Evolutionary conservation across 768 basidiomycete species (phyloP), one percentile per base, ranked within the genome.

Genomic region (Pleurotus platypus): DNA sequence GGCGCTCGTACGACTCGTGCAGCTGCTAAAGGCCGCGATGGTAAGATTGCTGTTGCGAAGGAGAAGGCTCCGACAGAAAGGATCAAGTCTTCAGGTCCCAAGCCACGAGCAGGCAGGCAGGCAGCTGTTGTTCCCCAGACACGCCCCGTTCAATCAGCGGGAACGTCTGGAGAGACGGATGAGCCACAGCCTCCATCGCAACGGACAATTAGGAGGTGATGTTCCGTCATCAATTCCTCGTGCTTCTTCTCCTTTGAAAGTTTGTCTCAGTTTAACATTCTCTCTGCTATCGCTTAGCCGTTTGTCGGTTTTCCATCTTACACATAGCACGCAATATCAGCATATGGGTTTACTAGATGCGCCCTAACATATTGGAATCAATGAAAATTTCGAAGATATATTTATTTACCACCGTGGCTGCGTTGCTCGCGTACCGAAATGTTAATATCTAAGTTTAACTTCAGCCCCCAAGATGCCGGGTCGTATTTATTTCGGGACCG

Each of bases 161-260:
- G 15, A 22, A 22, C 15, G 3, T 12, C 49, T 16, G 37, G 39
- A 4, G 51, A 54, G 38, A 18, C 18, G n/a, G 51, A 42, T 40
- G 51, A 39, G 4, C 22, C 37, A 42, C 51, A 54, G 51, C 51
- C 15, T 26, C 15, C 20, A 20, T 40, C 51, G 15, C 51, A 54
- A 42, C 15, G 51, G 39, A 40, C 51, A 11, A 22, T 54, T 15
- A 54, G 51, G 51, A 39, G 51, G 42, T 54, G 51, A 54, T 11
- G 18, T 24, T 39, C 15, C 51, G 15, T 39, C 51, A 54, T 45
- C 42, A 45, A 45, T 16, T 45, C 20, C 49, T 16, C 27, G 30
- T 35, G 27, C 49, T 37, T 15, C n/a, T 50, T 15, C 49, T 5
- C 18, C 38, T 35, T n/a, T 30, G 15, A 35, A 38, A 12, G 15